phyloP scores from a whole-genome alignment of 768 basidiomycete genomes.

The Naganishia vishniacii region DNA sequence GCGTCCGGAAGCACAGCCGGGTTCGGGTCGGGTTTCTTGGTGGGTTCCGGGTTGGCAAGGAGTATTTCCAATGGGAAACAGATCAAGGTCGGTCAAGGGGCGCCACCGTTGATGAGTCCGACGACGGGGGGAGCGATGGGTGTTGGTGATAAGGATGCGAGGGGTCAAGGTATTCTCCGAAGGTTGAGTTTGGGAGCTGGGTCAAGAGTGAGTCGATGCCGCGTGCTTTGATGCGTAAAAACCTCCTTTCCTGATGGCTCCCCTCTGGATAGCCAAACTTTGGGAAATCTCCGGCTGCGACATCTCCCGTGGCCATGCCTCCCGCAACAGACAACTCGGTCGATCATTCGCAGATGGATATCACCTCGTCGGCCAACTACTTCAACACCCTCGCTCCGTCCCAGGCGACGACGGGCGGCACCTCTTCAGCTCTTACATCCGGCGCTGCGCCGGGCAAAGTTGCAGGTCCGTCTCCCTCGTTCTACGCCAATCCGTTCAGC shows the following conservation, averaged over 20 bases:
- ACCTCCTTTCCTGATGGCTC: no score
- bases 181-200: slow-evolving; percentile 12
- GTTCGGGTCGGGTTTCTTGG: slow-evolving; percentile 8
- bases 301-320: neutral
- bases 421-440: slow-evolving; percentile 1
- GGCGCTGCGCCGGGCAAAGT: neutral
- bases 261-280: slow-evolving; percentile 5
- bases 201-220: neutral
- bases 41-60: slow-evolving; percentile 5
- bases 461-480: neutral
- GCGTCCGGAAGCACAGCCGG: neutral
- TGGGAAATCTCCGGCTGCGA: neutral
- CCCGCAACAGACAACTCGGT: slow-evolving; percentile 7
- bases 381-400: neutral
- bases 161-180: slow-evolving; percentile 3
- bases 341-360: slow-evolving; percentile 8
- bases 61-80: slow-evolving; percentile 16
- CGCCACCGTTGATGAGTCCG: slow-evolving; percentile 12
- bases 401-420: neutral
- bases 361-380: neutral
- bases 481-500: slow-evolving; percentile 15
- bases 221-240: no score
- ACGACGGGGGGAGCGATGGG: neutral
- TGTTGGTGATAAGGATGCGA: slow-evolving; percentile 1
- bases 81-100: no score